Base-by-base conservation (phyloP, 805 yeast species). In the Cyberlindnera subsufficiens region DNA sequence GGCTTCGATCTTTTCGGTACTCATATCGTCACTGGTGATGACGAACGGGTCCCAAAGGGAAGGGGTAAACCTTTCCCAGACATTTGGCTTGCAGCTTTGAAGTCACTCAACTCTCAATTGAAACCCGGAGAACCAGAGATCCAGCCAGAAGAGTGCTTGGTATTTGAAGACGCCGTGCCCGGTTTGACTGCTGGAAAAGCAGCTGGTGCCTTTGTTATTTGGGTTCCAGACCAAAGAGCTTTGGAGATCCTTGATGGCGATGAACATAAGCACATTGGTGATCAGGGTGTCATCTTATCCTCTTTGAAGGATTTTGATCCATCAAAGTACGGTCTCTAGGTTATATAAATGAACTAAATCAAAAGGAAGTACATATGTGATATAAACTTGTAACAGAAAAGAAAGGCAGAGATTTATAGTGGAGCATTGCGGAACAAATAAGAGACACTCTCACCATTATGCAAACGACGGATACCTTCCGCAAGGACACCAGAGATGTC, bases 91-190 rank as follows among this genome's bases (percentile, higher is more conserved):
- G 72, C 80, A 4, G 96, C 97, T 35, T 72, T 93, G 46, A 76
- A 70, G 16, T 73, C 82, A 13, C 54, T 93, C 42, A 93, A 93
- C 60, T 75, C 76, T 35, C 71, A 80, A 39, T 53, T 58, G 11
- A 54, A 59, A 3, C 60, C 59, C 2, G 54, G 63, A 3, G 59
- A 66, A 20, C 68, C 60, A 2, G 66, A 65, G 30, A 83, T 91
- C 46, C 55, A 60, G 42, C 84, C 91, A 4, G 80, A 78, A 29
- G 96, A 93, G 55, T 86, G 95, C 55, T 62, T 93, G 29, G 84
- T 93, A 2, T 93, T 93, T 63, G 99, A 93, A 68, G 99, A 93
- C 64, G 98, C 96, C 3, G 69, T 89, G 35, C 90, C 96, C 0
- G 99, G 99, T 3, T 91, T 91, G 18, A 58, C 68, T 15, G 82